A percentile compares a stretch with the other conserved stretches of the same genome.
These are phyloP conservation scores for Cercospora citrullina DNA, from an alignment of 2,329 filamentous ascomycete species.

Conservation along the genomic window DNA sequence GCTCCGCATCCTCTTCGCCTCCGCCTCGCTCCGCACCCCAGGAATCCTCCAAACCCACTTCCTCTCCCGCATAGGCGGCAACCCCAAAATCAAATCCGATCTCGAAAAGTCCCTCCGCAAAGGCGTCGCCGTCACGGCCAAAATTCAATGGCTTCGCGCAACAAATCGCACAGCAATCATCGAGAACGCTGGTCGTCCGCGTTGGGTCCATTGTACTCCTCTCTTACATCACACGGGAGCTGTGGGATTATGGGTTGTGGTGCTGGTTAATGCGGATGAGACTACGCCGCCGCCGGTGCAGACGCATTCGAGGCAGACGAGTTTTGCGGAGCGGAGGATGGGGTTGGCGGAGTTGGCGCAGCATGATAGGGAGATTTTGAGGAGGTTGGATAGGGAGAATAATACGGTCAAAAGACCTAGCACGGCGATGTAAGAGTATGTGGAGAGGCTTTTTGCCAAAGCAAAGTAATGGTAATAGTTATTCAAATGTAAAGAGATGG, in stretches of 20 bases:
- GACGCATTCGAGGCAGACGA: background rate
- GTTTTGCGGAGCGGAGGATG: background rate
- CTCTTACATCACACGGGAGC: conserved; percentile 64
- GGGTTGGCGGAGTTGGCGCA: background rate
- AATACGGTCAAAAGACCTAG: background rate
- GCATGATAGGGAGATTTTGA: background rate
- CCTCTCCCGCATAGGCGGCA: conserved; percentile 51
- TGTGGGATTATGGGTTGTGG: conserved; percentile 76
- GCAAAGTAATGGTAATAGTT: background rate
- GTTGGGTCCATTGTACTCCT: conserved; percentile 80
- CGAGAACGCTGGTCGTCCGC: conserved; percentile 59
- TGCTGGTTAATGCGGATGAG: conserved; percentile 53
- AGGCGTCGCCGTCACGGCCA: conserved; percentile 70
- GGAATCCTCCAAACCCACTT: conserved; percentile 52
- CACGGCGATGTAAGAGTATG: background rate
- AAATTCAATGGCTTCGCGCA: conserved; percentile 66
- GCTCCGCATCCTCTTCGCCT: conserved; percentile 52
- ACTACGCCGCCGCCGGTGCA: background rate
- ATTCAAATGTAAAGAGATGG: background rate
- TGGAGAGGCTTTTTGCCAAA: background rate
- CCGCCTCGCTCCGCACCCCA: conserved; percentile 50
- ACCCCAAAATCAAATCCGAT: conserved; percentile 53
- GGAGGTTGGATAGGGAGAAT: background rate
- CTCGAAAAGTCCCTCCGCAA: conserved; percentile 61
- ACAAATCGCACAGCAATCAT: conserved; percentile 33